These are phyloP conservation scores for Rhodotorula sp. DNA, from an alignment of 1,284 basidiomycete species.

Conservation along the genomic window DNA sequence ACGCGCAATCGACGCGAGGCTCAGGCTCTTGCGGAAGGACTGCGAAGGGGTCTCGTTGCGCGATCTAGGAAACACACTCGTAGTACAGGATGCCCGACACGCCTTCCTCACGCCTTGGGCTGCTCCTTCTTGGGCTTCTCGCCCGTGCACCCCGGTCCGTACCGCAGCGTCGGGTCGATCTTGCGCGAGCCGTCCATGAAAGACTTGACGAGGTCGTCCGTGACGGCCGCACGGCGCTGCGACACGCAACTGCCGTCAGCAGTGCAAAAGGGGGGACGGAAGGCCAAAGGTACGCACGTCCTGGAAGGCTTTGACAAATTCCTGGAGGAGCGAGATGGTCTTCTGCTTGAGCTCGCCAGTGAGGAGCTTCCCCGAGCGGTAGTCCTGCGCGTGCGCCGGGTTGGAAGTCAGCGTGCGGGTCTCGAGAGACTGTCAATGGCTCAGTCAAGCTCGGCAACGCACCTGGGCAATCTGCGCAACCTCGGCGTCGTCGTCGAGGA, in stretches of 20 bases:
- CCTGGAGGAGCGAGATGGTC: slow-evolving; percentile 81
- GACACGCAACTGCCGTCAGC: too few species aligned
- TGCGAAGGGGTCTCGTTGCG: neutral
- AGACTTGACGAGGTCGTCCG: slow-evolving; percentile 70
- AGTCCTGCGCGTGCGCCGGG: slow-evolving; percentile 63
- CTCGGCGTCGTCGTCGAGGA: slow-evolving; percentile 91
- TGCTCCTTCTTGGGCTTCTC: slow-evolving; percentile 8
- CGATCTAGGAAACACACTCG: neutral
- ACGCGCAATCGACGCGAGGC: neutral
- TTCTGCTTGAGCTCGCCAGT: slow-evolving; percentile 91
- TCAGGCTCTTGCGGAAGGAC: neutral
- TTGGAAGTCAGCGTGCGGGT: neutral
- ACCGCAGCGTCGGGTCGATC: slow-evolving; percentile 59
- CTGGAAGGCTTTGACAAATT: slow-evolving; percentile 86
- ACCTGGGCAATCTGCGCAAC: slow-evolving; percentile 75
- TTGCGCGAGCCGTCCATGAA: slow-evolving; percentile 85
- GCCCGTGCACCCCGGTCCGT: slow-evolving; percentile 37
- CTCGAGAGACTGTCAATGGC: neutral
- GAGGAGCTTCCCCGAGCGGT: slow-evolving; percentile 81
- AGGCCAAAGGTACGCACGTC: slow-evolving; percentile 58
- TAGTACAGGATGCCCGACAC: too few species aligned
- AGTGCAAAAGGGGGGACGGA: slow-evolving; percentile 44
- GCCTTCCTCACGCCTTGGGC: neutral
- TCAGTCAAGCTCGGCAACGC: slow-evolving; percentile 43
- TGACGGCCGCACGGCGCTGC: slow-evolving; percentile 76